phyloP scores from a whole-genome alignment of 441 rosid species.

The Codiaeum variegatum region DNA sequence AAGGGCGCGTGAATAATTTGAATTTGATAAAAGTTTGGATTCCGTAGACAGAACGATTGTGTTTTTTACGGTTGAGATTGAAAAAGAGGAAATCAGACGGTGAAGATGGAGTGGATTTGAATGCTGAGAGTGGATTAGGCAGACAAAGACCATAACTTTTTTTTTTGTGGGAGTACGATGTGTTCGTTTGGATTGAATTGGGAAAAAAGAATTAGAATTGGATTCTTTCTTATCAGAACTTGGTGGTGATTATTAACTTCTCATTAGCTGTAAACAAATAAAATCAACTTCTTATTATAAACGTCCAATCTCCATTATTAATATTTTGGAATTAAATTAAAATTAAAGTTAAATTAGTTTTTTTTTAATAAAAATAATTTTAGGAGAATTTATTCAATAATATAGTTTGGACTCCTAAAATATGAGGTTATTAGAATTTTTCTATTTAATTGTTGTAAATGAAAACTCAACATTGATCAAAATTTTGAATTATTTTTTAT shows the following conservation, averaged over 20 bases:
- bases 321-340: too few species aligned
- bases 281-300: too few species aligned
- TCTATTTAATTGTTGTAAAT: too few species aligned
- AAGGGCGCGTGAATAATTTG: neutral
- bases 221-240: neutral
- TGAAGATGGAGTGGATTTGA: neutral
- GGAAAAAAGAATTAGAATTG: neutral
- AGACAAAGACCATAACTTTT: neutral
- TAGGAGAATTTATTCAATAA: too few species aligned
- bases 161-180: neutral
- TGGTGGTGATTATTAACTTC: neutral
- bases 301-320: too few species aligned
- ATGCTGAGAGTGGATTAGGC: neutral
- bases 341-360: too few species aligned
- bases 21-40: constrained; percentile 11
- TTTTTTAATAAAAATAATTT: too few species aligned
- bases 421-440: too few species aligned
- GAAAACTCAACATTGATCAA: too few species aligned
- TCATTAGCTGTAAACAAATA: neutral
- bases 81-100: constrained; percentile 6
- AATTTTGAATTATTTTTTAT: too few species aligned
- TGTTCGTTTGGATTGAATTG: neutral
- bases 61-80: neutral
- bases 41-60: neutral
- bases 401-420: too few species aligned